Base-by-base conservation (phyloP, 1,284 basidiomycete species). In the Xerocomus minutiporus region DNA sequence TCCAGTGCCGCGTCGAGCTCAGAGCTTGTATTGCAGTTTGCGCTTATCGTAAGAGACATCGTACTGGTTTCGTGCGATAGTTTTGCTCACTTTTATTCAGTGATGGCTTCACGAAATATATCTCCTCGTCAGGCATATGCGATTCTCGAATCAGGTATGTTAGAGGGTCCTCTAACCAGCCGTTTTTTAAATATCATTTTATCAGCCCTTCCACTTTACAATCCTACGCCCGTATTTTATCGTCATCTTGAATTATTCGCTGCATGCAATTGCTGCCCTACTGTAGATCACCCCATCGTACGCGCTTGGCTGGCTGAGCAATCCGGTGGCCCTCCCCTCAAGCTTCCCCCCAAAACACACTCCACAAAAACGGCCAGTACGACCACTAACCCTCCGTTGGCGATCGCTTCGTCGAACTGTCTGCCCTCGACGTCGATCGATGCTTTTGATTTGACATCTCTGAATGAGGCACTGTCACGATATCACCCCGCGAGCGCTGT, bases 1-100 rank as follows among this genome's bases (percentile, higher is more conserved):
- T 91, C n/a, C 81, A 89, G 67, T 88, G 80, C 32, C 65, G 68
- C 8, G 67, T 71, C 13, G 82, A 84, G 57, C 69, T 72, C 13
- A 73, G 74, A 48, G 79, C 79, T 9, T 79, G 78, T 54, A 81
- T 81, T 9, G 77, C 81, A 28, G 82, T 81, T 48, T 82, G 82
- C 53, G 86, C 85, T 25, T 86, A 83, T 65, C 62, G 83, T 84
- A 60, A 68, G 81, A 73, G 23, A 20, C 26, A 38, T 23, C 6
- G 43, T 48, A 52, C 7, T 35, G 28, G 40, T 46, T 48, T 48
- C 23, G 3, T 23, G 25, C 17, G 26, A 23, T 71, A 61, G 38
- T 20, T 53, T 36, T 50, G 32, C 57, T 61, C 40, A 64, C 57
- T 17, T 23, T 31, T 50, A 20, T 35, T 5, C 31, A 77, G 75